Percentiles rank a stretch among this genome's conserved stretches.
Evolutionary conservation across 495 filamentous ascomycete species (phyloP).

Genomic region (Penicillium fimorum): DNA sequence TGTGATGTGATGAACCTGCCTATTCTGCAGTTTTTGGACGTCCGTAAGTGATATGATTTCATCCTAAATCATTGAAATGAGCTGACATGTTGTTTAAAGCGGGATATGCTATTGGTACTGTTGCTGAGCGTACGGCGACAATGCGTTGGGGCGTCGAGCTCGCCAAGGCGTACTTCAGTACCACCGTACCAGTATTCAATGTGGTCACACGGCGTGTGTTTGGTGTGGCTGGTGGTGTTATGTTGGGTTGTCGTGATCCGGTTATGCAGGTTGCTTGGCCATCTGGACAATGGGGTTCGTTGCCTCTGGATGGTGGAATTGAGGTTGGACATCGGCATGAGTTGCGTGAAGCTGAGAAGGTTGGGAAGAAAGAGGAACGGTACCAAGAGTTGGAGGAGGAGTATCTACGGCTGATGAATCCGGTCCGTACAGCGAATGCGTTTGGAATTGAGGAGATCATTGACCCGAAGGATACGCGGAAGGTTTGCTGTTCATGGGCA

Average conservation of each 20-base stretch:
- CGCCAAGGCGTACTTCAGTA: slow-evolving; percentile 57
- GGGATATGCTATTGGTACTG: slow-evolving; percentile 61
- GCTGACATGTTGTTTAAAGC: slow-evolving; percentile 28
- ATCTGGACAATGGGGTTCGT: slow-evolving; percentile 57
- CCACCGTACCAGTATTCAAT: slow-evolving; percentile 59
- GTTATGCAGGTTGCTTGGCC: slow-evolving; percentile 62
- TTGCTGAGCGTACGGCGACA: slow-evolving; percentile 58
- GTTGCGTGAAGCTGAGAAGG: slow-evolving; percentile 52
- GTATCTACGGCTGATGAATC: slow-evolving; percentile 61
- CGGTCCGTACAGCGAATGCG: slow-evolving; percentile 60
- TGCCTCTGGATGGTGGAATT: slow-evolving; percentile 61
- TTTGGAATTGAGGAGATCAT: slow-evolving; percentile 66
- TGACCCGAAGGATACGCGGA: slow-evolving; percentile 57
- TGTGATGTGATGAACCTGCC: slow-evolving; percentile 65
- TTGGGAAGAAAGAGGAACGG: slow-evolving; percentile 45
- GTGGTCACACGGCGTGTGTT: slow-evolving; percentile 57
- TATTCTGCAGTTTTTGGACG: slow-evolving; percentile 60
- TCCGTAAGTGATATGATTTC: slow-evolving; percentile 36
- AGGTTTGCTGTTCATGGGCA: slow-evolving; percentile 53
- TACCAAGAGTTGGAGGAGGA: slow-evolving; percentile 57
- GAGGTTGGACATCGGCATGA: slow-evolving; percentile 61
- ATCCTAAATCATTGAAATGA: not conserved
- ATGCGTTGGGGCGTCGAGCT: slow-evolving; percentile 63
- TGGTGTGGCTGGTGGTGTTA: slow-evolving; percentile 61
- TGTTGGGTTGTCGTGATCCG: slow-evolving; percentile 59